phyloP scores from a whole-genome alignment of 768 basidiomycete species.

The Suillus bovinus region DNA sequence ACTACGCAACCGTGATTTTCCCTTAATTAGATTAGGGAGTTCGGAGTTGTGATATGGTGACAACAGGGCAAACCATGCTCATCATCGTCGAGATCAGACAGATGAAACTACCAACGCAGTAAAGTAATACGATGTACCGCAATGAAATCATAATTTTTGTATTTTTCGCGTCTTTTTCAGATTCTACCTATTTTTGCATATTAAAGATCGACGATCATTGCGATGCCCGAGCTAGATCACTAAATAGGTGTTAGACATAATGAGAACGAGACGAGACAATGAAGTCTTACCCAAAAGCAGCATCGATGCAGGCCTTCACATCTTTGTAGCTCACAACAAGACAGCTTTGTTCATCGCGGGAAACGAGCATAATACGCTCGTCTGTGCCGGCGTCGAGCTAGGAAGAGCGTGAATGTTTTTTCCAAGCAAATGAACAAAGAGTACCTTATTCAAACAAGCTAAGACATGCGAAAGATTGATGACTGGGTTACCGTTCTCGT shows the following conservation, averaged over 20 bases:
- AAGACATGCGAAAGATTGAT: constrained; percentile 91
- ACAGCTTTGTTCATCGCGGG: constrained; percentile 95
- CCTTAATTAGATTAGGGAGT: neutral
- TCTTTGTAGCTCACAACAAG: constrained; percentile 93
- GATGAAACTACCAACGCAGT: neutral
- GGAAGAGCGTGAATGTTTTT: neutral
- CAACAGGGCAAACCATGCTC: neutral
- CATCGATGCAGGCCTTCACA: constrained; percentile 81
- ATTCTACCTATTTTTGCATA: constrained; percentile 64
- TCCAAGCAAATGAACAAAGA: constrained; percentile 8
- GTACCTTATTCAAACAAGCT: constrained; percentile 90
- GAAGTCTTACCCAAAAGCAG: constrained; percentile 70
- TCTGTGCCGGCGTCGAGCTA: constrained; percentile 93
- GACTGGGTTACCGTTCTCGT: constrained; percentile 85
- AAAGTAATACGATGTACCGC: neutral
- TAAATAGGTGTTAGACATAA: constrained; percentile 20
- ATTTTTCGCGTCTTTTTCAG: constrained; percentile 62
- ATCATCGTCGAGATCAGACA: neutral
- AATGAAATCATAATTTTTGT: constrained; percentile 29
- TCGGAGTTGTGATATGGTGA: neutral
- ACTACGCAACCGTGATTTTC: neutral
- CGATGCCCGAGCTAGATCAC: constrained; percentile 44
- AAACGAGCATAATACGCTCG: constrained; percentile 92
- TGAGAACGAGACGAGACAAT: neutral
- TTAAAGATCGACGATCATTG: constrained; percentile 15